phyloP scores from a whole-genome alignment of 1,139 yeast species.

The Magnusiomyces ingens region DNA sequence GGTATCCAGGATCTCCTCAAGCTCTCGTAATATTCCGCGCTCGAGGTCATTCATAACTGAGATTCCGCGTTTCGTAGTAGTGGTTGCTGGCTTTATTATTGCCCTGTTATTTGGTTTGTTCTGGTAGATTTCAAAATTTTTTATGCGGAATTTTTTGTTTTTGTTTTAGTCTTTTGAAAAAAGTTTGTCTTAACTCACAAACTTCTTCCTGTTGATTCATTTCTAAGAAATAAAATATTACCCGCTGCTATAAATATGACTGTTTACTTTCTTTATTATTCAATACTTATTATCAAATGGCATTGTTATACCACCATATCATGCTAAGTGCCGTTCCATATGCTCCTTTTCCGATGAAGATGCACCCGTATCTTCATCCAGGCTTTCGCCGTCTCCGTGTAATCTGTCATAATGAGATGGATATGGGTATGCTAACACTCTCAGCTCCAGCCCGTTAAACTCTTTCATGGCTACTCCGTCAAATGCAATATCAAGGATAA shows the following conservation, averaged over 20 bases:
- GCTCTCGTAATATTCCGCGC: not conserved
- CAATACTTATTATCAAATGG: too few relatives aligned
- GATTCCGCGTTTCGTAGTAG: too few relatives aligned
- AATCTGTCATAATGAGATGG: too few relatives aligned
- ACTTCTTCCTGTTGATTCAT: too few relatives aligned
- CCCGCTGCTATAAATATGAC: too few relatives aligned
- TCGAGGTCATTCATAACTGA: not conserved
- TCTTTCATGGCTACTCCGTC: conserved; percentile 36
- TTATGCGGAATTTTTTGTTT: not conserved
- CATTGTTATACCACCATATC: too few relatives aligned
- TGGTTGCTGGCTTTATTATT: too few relatives aligned
- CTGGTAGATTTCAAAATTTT: too few relatives aligned
- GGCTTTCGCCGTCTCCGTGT: not conserved
- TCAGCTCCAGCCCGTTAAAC: conserved; percentile 11
- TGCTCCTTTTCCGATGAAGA: not conserved
- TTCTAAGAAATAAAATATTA: too few relatives aligned
- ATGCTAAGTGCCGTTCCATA: not conserved
- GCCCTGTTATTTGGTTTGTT: too few relatives aligned
- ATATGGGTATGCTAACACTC: conserved; percentile 3
- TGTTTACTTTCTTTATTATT: too few relatives aligned
- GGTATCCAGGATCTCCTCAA: not conserved
- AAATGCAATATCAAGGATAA: conserved; percentile 62
- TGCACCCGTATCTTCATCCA: not conserved
- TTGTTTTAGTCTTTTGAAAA: not conserved
- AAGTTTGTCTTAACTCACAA: too few relatives aligned